Evolutionary conservation across 1,284 basidiomycete species (phyloP).

Genomic region (Stereum hirsutum): DNA sequence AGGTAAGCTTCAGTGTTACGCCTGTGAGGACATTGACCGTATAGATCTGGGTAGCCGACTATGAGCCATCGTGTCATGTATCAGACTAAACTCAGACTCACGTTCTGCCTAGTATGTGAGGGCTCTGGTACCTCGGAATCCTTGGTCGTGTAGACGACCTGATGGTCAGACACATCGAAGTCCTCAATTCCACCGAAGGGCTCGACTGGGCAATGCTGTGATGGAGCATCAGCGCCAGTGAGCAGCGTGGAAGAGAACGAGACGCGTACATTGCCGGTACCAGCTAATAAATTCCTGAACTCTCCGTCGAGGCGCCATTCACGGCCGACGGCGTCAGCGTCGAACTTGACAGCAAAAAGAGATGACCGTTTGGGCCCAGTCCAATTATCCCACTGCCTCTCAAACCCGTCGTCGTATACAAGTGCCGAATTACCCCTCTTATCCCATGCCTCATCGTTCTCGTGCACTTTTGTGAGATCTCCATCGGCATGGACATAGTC

Average conservation of each 20-base stretch:
- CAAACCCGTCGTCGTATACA: slow-evolving; percentile 73
- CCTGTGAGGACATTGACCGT: slow-evolving; percentile 48
- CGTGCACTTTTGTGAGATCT: slow-evolving; percentile 53
- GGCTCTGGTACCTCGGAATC: slow-evolving; percentile 66
- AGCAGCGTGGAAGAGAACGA: not conserved
- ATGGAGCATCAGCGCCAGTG: too few relatives aligned
- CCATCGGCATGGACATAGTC: slow-evolving; percentile 72
- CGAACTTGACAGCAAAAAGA: slow-evolving; percentile 57
- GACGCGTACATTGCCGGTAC: slow-evolving; percentile 51
- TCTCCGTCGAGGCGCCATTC: slow-evolving; percentile 44
- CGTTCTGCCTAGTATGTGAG: slow-evolving; percentile 75
- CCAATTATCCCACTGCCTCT: slow-evolving; percentile 90
- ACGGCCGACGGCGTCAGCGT: slow-evolving; percentile 31
- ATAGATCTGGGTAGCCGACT: slow-evolving; percentile 55
- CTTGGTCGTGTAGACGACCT: slow-evolving; percentile 78
- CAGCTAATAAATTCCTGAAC: slow-evolving; percentile 54
- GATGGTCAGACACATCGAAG: slow-evolving; percentile 59
- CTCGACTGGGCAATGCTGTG: slow-evolving; percentile 67
- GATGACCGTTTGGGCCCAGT: slow-evolving; percentile 60
- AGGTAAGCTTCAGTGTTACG: slow-evolving; percentile 57
- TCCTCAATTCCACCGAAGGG: slow-evolving; percentile 74
- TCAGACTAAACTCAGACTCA: slow-evolving; percentile 20
- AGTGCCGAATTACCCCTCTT: slow-evolving; percentile 64
- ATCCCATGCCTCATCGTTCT: slow-evolving; percentile 64
- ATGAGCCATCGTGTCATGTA: too few relatives aligned